These are phyloP conservation scores for Dittrichia graveolens DNA, from an alignment of 129 eudicot species.

Conservation along the genomic window DNA sequence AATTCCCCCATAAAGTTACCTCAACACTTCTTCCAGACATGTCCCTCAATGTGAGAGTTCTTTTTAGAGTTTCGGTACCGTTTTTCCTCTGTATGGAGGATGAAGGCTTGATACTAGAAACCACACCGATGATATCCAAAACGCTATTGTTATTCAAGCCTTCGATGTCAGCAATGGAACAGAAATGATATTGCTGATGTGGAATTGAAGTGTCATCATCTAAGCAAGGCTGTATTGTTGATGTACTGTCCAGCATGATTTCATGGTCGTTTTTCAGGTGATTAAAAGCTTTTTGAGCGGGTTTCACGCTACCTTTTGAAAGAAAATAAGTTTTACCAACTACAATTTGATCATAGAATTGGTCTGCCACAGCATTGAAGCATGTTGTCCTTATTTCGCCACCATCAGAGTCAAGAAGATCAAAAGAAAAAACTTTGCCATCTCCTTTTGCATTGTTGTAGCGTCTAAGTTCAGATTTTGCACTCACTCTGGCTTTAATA, in stretches of 20 bases:
- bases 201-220: constrained; percentile 77
- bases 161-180: constrained; percentile 71
- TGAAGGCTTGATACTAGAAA: constrained; percentile 64
- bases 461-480: constrained; percentile 66
- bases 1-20: constrained; percentile 90
- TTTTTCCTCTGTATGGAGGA: constrained; percentile 62
- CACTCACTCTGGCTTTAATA: constrained; percentile 86
- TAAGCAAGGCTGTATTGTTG: constrained; percentile 68
- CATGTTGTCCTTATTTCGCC: constrained; percentile 91
- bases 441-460: constrained; percentile 82
- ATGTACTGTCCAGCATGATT: constrained; percentile 61
- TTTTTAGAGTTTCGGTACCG: constrained; percentile 72
- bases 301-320: constrained; percentile 73
- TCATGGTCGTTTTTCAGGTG: constrained; percentile 87
- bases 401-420: constrained; percentile 81
- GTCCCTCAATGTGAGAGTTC: constrained; percentile 69
- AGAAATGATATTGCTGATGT: constrained; percentile 74
- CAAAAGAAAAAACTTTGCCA: constrained; percentile 87
- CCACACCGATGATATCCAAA: constrained; percentile 81
- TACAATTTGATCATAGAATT: constrained; percentile 65
- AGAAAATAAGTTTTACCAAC: constrained; percentile 64
- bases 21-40: constrained; percentile 90
- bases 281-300: constrained; percentile 77
- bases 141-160: constrained; percentile 55
- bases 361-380: constrained; percentile 89